Conservation (phyloP, 106 monocot genomes). For the Narthecium ossifragum region DNA sequence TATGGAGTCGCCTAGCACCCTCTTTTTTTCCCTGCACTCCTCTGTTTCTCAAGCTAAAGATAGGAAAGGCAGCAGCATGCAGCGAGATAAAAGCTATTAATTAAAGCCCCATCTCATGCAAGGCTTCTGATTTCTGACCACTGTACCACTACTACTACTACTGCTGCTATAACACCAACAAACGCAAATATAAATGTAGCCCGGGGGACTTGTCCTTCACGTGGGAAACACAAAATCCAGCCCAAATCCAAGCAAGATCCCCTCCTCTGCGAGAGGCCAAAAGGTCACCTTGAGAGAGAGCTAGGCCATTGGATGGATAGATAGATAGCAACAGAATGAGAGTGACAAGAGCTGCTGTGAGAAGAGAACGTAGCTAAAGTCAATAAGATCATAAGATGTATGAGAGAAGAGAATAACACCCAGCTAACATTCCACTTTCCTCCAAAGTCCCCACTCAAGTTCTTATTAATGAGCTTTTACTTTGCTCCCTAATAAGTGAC, state of each 20-base stretch:
- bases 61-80: background rate
- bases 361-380: constrained; percentile 31
- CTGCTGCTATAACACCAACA: no score
- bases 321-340: constrained; percentile 42
- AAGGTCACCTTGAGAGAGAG: constrained; percentile 3
- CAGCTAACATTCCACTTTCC: constrained; percentile 35
- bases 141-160: no score
- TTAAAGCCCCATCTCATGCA: background rate
- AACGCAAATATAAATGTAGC: constrained; percentile 36
- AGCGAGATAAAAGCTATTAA: background rate
- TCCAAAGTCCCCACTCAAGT: constrained; percentile 27
- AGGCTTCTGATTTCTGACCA: constrained; percentile 2
- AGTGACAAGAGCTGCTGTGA: constrained; percentile 22
- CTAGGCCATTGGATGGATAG: constrained; percentile 22
- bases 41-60: no score
- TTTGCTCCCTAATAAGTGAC: constrained; percentile 2
- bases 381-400: constrained; percentile 12
- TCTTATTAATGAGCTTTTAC: constrained; percentile 16
- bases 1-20: no score
- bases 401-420: background rate
- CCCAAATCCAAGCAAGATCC: constrained; percentile 53
- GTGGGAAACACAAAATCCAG: constrained; percentile 55
- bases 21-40: no score
- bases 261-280: constrained; percentile 28
- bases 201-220: constrained; percentile 32